A percentile compares a stretch with the other conserved stretches of the same genome.
These are phyloP conservation scores for Phoma sp. DNA, from an alignment of 2,329 filamentous ascomycete genomes.

Conservation along the genomic window DNA sequence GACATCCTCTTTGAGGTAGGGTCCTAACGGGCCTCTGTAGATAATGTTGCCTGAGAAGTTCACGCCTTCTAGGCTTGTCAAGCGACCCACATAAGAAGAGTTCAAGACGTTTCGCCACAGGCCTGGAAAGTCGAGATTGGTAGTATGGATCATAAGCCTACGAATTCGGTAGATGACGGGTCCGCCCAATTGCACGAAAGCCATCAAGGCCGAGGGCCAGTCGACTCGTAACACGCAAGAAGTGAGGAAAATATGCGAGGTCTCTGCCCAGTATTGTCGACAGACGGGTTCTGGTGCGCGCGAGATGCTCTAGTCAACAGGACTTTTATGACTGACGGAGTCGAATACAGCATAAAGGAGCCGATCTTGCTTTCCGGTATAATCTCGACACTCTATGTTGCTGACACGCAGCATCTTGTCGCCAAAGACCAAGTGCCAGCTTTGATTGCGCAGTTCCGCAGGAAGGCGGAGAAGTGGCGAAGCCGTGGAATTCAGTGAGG, in stretches of 20 bases:
- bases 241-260: neutral
- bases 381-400: too few relatives aligned
- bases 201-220: neutral
- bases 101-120: neutral
- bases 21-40: too few relatives aligned
- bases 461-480: constrained; percentile 8
- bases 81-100: neutral
- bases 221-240: neutral
- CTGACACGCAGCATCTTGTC: neutral
- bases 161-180: neutral
- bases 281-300: neutral
- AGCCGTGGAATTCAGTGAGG: neutral
- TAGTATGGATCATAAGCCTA: neutral
- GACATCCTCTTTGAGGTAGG: neutral
- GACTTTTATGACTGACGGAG: too few relatives aligned
- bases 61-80: neutral
- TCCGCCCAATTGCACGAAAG: neutral
- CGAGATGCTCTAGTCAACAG: neutral
- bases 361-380: too few relatives aligned
- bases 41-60: neutral
- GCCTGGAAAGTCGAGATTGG: neutral
- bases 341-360: too few relatives aligned
- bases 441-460: neutral
- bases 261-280: constrained; percentile 3
- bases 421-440: neutral